Percentiles rank a stretch among this genome's conserved stretches.
Evolutionary conservation across 176 grass and related monocot genomes (phyloP).

Genomic region (Phyllostachys edulis): DNA sequence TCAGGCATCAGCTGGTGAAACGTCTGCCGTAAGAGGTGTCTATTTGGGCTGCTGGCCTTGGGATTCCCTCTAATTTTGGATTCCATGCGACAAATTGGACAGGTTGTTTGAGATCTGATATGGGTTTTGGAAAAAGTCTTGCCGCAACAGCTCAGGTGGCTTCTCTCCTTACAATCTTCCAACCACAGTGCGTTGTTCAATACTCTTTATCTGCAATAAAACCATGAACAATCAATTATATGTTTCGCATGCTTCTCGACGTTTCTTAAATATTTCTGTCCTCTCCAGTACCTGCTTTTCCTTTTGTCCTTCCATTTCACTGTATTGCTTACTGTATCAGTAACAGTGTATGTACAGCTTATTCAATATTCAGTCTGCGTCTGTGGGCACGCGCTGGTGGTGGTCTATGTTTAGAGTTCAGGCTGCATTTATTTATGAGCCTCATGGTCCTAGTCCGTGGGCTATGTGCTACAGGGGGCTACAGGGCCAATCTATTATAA

Average conservation of each 20-base stretch:
- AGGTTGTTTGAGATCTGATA: conserved; percentile 20
- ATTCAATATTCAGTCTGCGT: not conserved
- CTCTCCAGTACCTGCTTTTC: conserved; percentile 35
- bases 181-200: not conserved
- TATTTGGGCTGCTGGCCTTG: conserved; percentile 44
- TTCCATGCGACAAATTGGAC: conserved; percentile 52
- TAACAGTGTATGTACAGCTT: not conserved
- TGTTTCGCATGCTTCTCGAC: not conserved
- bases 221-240: not conserved
- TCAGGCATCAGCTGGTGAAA: conserved; percentile 37
- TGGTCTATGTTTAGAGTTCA: not conserved
- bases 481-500: not conserved
- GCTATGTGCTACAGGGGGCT: conserved; percentile 12
- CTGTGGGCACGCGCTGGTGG: not conserved
- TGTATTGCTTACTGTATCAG: not conserved
- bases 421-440: conserved; percentile 17
- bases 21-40: conserved; percentile 43
- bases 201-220: conserved; percentile 19
- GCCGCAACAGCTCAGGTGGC: conserved; percentile 56
- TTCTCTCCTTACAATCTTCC: conserved; percentile 12
- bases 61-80: conserved; percentile 37
- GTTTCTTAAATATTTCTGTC: conserved; percentile 30
- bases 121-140: conserved; percentile 26
- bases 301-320: not conserved
- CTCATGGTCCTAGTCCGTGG: not conserved